A percentile compares a stretch with the other conserved stretches of the same genome.
Evolutionary conservation across 2,329 filamentous ascomycete genomes (phyloP).

Genomic region (Coniochaeta sp.): DNA sequence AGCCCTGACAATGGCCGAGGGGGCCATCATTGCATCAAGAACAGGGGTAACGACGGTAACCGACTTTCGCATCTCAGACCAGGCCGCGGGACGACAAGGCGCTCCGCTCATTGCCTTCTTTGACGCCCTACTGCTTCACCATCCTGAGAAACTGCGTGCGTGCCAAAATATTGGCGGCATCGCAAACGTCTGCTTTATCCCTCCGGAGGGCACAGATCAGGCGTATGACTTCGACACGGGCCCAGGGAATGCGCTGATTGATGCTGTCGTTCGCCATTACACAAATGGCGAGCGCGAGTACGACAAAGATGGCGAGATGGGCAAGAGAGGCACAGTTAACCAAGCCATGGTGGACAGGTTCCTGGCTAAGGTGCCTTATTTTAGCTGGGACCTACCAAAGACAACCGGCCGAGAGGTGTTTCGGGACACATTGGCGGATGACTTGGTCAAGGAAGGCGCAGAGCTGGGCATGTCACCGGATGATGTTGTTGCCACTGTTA

Average conservation of each 20-base stretch:
- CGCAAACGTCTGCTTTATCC: constrained; percentile 54
- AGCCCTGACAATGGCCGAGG: constrained; percentile 50
- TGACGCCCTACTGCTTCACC: constrained; percentile 46
- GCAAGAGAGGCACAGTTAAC: constrained; percentile 37
- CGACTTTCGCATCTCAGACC: constrained; percentile 50
- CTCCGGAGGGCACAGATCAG: constrained; percentile 30
- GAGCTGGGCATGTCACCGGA: constrained; percentile 35
- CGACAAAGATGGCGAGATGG: constrained; percentile 45
- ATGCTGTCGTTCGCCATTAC: constrained; percentile 47
- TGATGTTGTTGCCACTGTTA: constrained; percentile 51
- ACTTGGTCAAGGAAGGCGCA: constrained; percentile 39
- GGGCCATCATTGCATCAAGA: constrained; percentile 42
- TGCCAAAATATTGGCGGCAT: constrained; percentile 58
- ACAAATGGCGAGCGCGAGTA: constrained; percentile 36
- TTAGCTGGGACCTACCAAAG: constrained; percentile 42
- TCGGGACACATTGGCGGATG: constrained; percentile 45
- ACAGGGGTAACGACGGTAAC: constrained; percentile 53
- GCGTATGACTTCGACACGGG: constrained; percentile 48
- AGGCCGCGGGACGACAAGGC: constrained; percentile 46
- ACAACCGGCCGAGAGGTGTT: constrained; percentile 55
- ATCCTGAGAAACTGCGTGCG: constrained; percentile 47
- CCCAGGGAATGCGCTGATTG: constrained; percentile 49
- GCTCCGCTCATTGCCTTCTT: constrained; percentile 51
- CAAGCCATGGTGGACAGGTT: constrained; percentile 45
- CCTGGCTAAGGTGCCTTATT: constrained; percentile 38